Conservation (phyloP, 192 early-diverging fungal species). For the Linnemannia exigua region DNA sequence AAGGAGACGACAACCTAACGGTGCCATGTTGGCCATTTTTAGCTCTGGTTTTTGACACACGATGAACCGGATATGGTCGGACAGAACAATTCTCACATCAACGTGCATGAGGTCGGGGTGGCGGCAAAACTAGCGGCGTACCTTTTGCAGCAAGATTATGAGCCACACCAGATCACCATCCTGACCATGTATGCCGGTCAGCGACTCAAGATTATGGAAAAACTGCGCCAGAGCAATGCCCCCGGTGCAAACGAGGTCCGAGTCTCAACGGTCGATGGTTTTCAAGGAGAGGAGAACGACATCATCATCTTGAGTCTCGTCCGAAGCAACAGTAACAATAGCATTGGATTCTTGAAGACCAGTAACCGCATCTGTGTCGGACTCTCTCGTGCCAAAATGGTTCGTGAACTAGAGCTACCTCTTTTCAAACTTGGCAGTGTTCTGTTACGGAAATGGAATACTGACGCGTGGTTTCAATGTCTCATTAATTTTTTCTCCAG, state of each 20-base stretch:
- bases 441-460: background rate
- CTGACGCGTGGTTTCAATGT: background rate
- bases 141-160: conserved; percentile 52
- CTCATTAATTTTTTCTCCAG: conserved; percentile 5
- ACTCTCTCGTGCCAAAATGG: conserved; percentile 70
- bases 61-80: conserved; percentile 47
- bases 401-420: conserved; percentile 2
- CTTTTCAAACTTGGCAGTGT: background rate
- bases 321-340: conserved; percentile 86
- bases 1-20: background rate
- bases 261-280: conserved; percentile 96
- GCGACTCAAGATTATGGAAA: conserved; percentile 51
- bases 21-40: background rate
- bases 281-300: conserved; percentile 99
- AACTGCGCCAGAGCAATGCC: conserved; percentile 36
- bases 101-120: conserved; percentile 43
- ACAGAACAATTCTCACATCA: conserved; percentile 42
- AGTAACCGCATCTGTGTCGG: conserved; percentile 69
- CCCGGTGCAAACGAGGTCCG: conserved; percentile 68
- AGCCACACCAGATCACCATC: conserved; percentile 56
- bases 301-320: conserved; percentile 97
- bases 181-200: conserved; percentile 72
- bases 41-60: conserved; percentile 64
- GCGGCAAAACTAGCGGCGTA: conserved; percentile 38
- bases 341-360: conserved; percentile 88